Evolutionary conservation across 1,284 basidiomycete genomes (phyloP), one percentile per base, ranked within the genome.

Genomic region (Fomitopsis palustris): DNA sequence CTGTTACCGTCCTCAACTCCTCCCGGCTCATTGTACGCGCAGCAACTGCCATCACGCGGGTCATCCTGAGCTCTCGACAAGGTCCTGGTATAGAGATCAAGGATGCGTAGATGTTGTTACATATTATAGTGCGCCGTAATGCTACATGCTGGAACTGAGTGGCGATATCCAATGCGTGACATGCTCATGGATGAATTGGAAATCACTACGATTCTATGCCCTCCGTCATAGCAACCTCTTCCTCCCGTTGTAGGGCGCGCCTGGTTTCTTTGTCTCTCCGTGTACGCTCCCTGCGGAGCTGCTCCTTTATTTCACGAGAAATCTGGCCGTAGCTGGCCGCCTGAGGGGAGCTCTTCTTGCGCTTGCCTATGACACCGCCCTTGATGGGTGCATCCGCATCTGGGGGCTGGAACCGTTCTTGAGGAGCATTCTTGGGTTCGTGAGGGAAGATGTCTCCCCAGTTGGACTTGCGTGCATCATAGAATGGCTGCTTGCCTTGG

Each of bases 381-480:
- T 69, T 65, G n/a, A 65, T 62, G 49, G 64, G 62, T 39, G 59
- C 69, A 19, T 66, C 64, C 38, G 67, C 70, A 47, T 70, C 70
- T 19, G 64, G 61, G 31, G 78, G 73, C 64, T 82, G 79, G 61
- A 78, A 75, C 1, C 90, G 86, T 66, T 87, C 81, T 59, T 90
- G 83, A 0, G 88, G 83, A 19, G 78, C 71, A 68, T 89, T 90
- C 72, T 92, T 93, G 3, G 91, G 82, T 19, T 78, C 75, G 72
- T 98, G 95, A 4, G 97, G 96, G 75, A 97, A 98, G 12, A 94
- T 79, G 72, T 99, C 97, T 12, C 97, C 97, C 95, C 96, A 98
- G 21, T 75, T 78, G 0, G 91, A 86, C 75, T 98, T 98, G 49
- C 96, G 87, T 1, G 96, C 95, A 71, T 99, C 97, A 69, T 98